Evolutionary conservation across 192 early-diverging fungal species (phyloP).

Genomic region (Podila verticillata): DNA sequence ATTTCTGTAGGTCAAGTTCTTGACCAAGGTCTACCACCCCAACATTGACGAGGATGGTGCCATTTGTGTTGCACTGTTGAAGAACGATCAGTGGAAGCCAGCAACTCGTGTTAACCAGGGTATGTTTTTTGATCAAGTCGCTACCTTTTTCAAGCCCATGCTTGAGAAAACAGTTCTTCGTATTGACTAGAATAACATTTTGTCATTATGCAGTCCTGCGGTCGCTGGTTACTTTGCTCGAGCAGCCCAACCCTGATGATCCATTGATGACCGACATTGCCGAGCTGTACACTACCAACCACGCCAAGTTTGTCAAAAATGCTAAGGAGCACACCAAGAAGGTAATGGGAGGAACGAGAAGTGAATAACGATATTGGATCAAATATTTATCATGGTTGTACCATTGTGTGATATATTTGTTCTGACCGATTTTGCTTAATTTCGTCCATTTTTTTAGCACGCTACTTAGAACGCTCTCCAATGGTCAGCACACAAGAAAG

Average conservation of each 20-base stretch:
- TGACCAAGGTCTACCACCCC: constrained; percentile 85
- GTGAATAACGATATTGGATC: no score
- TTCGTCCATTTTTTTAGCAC: no score
- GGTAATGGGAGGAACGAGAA: constrained; percentile 31
- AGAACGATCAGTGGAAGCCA: constrained; percentile 88
- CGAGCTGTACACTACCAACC: constrained; percentile 74
- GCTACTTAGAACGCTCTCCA: no score
- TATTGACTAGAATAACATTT: neutral
- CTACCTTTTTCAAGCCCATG: neutral
- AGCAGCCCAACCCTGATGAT: constrained; percentile 86
- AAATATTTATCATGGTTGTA: no score
- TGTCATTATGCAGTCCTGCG: constrained; percentile 59
- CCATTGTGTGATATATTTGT: no score
- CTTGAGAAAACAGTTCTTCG: no score
- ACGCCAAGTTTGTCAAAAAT: constrained; percentile 70
- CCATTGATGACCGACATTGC: constrained; percentile 79
- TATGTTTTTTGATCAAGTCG: constrained; percentile 16
- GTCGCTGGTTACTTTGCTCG: constrained; percentile 70
- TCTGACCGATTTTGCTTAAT: no score
- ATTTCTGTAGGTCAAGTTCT: constrained; percentile 69
- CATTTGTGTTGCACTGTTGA: constrained; percentile 80
- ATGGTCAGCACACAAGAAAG: no score
- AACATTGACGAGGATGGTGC: constrained; percentile 85
- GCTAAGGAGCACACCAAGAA: constrained; percentile 81
- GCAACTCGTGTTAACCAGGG: constrained; percentile 75